Conservation (phyloP, 1,139 yeast species). For the Saccharomyces hybrid region DNA sequence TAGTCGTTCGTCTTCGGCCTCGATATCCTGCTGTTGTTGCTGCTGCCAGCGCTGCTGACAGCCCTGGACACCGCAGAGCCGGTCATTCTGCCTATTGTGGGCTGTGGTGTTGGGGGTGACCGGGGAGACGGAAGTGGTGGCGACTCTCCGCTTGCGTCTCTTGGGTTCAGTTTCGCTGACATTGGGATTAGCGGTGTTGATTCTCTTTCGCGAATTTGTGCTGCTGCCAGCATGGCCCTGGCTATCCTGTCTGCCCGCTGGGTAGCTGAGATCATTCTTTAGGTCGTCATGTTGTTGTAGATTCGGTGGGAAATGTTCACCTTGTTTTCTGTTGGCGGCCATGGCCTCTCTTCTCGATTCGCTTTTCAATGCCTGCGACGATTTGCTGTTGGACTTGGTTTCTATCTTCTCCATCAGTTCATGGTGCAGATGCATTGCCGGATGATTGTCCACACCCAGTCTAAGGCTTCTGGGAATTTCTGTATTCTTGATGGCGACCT, state of each 20-base stretch:
- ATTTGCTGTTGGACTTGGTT: slow-evolving; percentile 34
- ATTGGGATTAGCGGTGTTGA: slow-evolving; percentile 9
- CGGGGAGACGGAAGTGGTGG: slow-evolving; percentile 8
- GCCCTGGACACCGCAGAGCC: slow-evolving; percentile 6
- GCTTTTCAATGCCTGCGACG: slow-evolving; percentile 63
- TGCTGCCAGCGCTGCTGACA: slow-evolving; percentile 7
- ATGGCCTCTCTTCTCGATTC: slow-evolving; percentile 87
- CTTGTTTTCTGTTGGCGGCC: slow-evolving; percentile 59
- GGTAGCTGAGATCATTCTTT: slow-evolving; percentile 15
- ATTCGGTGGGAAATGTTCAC: slow-evolving; percentile 33
- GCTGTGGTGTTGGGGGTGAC: slow-evolving; percentile 9
- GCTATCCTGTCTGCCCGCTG: background rate
- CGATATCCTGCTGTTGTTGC: slow-evolving; percentile 5
- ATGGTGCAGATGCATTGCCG: slow-evolving; percentile 50
- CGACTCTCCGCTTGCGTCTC: slow-evolving; percentile 7
- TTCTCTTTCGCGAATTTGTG: slow-evolving; percentile 9
- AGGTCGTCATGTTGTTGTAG: background rate
- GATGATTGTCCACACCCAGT: slow-evolving; percentile 74
- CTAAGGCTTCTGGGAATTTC: slow-evolving; percentile 57
- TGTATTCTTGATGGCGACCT: slow-evolving; percentile 57
- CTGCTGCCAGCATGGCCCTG: slow-evolving; percentile 16
- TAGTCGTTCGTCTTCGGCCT: slow-evolving; percentile 27
- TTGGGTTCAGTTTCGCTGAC: slow-evolving; percentile 12
- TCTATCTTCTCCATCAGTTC: slow-evolving; percentile 31
- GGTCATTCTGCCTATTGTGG: slow-evolving; percentile 6